Percentiles rank a stretch among this genome's conserved stretches.
Evolutionary conservation across 805 yeast species (phyloP).

Genomic region (Wickerhamiella cacticola): DNA sequence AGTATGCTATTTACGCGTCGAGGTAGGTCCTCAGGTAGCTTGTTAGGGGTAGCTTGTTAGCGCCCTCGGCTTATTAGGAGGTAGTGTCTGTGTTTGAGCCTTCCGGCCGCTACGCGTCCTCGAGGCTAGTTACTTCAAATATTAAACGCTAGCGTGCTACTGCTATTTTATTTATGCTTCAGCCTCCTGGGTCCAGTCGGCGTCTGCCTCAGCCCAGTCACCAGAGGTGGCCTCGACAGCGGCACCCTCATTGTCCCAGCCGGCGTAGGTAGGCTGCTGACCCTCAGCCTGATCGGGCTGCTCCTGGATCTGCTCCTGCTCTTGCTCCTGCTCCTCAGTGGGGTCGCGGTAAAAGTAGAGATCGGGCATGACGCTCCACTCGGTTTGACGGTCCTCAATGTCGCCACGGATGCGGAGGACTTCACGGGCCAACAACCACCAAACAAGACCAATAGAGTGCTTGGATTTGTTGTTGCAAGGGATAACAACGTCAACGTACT

Average conservation of each 20-base stretch:
- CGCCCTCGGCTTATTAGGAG: too few relatives aligned
- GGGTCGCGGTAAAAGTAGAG: slow-evolving; percentile 99
- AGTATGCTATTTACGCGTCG: too few relatives aligned
- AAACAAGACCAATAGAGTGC: slow-evolving; percentile 98
- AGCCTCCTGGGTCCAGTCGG: slow-evolving; percentile 20
- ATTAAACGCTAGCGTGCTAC: slow-evolving; percentile 1
- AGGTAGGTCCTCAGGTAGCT: too few relatives aligned
- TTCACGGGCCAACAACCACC: slow-evolving; percentile 99
- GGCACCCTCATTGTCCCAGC: slow-evolving; percentile 34
- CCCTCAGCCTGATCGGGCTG: slow-evolving; percentile 62
- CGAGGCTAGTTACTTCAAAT: neutral
- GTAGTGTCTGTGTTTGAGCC: too few relatives aligned
- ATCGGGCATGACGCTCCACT: slow-evolving; percentile 99
- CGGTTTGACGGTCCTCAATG: slow-evolving; percentile 87
- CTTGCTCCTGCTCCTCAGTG: slow-evolving; percentile 86
- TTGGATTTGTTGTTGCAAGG: slow-evolving; percentile 99
- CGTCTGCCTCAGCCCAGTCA: slow-evolving; percentile 36
- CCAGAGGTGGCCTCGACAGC: slow-evolving; percentile 32
- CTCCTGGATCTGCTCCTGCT: slow-evolving; percentile 50
- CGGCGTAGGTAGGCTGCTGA: slow-evolving; percentile 22
- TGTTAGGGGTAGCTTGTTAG: too few relatives aligned
- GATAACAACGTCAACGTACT: slow-evolving; percentile 98
- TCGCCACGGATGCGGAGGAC: slow-evolving; percentile 98
- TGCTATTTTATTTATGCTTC: slow-evolving; percentile 5
- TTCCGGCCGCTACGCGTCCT: neutral